Conservation (phyloP, 441 rosid genomes). For the Melastoma candidum region DNA sequence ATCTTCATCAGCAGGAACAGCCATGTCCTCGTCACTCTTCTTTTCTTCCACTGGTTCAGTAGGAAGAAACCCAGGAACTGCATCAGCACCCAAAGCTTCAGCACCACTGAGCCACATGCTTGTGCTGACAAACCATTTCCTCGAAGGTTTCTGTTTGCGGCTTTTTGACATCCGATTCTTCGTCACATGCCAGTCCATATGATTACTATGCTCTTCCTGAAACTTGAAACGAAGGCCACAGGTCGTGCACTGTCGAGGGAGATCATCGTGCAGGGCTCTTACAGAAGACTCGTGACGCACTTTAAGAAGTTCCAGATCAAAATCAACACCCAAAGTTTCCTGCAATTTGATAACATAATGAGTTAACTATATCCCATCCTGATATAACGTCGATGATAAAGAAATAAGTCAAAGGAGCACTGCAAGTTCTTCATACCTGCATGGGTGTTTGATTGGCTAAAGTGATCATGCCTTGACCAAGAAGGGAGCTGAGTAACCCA, state of each 20-base stretch:
- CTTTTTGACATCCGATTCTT: constrained; percentile 90
- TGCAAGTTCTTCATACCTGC: constrained; percentile 46
- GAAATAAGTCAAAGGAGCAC: constrained; percentile 6
- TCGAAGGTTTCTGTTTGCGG: constrained; percentile 87
- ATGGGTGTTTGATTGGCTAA: constrained; percentile 42
- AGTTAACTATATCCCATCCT: constrained; percentile 16
- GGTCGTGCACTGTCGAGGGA: constrained; percentile 94
- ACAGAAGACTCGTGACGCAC: constrained; percentile 74
- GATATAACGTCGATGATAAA: constrained; percentile 8
- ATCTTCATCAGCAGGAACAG: constrained; percentile 97
- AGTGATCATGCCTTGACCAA: constrained; percentile 91
- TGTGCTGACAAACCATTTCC: constrained; percentile 93
- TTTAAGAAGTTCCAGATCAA: constrained; percentile 72
- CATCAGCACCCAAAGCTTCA: constrained; percentile 86
- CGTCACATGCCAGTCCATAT: constrained; percentile 99
- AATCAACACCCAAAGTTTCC: constrained; percentile 70
- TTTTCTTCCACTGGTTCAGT: constrained; percentile 54
- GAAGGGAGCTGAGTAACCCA: constrained; percentile 72
- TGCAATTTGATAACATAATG: constrained; percentile 22
- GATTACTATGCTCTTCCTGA: constrained; percentile 94
- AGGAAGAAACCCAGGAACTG: constrained; percentile 88
- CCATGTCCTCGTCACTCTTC: constrained; percentile 86
- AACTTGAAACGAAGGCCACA: constrained; percentile 90
- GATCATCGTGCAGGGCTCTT: constrained; percentile 67
- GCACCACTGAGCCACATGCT: constrained; percentile 99